Conservation (phyloP, 768 basidiomycete species). For the Rhizopogon vesiculosus region DNA sequence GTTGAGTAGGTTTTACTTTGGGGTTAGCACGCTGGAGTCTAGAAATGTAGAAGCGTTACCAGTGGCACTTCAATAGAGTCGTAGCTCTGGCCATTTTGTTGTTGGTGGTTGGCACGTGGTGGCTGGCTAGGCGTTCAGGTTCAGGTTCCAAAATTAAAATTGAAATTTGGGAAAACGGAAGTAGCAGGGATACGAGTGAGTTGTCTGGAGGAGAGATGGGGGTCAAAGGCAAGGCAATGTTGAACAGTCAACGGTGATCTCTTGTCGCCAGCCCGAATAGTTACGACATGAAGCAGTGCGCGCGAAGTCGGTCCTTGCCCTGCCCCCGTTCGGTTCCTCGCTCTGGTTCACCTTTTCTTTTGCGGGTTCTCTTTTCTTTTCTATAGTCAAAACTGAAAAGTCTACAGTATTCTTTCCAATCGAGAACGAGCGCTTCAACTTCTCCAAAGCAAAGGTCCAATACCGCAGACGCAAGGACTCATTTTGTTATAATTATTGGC, state of each 20-base stretch:
- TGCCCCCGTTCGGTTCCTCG: too few species aligned
- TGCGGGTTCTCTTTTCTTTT: too few species aligned
- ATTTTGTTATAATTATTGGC: constrained; percentile 33
- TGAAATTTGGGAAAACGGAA: too few species aligned
- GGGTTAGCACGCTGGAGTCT: constrained; percentile 22
- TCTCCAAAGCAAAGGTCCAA: constrained; percentile 6
- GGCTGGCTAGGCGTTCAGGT: too few species aligned
- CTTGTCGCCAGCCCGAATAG: constrained; percentile 7
- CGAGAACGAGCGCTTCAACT: constrained; percentile 6
- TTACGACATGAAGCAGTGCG: constrained; percentile 35
- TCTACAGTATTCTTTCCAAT: too few species aligned
- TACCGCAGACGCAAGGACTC: constrained; percentile 5
- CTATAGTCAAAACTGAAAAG: too few species aligned
- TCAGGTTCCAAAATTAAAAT: too few species aligned
- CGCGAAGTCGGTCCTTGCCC: background rate
- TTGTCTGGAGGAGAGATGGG: too few species aligned
- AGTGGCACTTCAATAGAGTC: constrained; percentile 5
- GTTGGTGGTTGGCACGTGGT: background rate
- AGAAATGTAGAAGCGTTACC: constrained; percentile 10
- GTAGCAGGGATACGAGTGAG: too few species aligned
- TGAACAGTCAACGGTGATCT: background rate
- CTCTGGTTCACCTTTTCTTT: too few species aligned
- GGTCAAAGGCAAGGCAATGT: too few species aligned
- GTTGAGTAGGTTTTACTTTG: constrained; percentile 17
- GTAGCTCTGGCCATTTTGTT: background rate